Evolutionary conservation across 2,329 filamentous ascomycete genomes (phyloP), one percentile per base, ranked within the genome.

Genomic region (Chrysoporthe austroafricana): DNA sequence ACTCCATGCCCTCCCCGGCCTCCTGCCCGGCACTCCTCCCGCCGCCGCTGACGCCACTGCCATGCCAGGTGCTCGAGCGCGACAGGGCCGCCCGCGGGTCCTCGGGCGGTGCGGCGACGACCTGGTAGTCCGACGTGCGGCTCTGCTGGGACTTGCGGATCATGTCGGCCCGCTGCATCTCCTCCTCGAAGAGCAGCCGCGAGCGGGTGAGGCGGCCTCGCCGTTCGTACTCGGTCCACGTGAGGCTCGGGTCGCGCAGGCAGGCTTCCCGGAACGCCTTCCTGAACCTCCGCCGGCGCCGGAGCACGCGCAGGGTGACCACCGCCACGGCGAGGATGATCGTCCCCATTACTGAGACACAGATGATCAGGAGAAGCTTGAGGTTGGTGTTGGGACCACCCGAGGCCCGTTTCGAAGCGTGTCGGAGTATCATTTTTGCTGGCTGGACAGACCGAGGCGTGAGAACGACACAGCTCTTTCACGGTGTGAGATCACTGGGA

Each of bases 91-190:
- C n/a, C 21, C 44, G 26, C 4, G 58, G 4, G n/a, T 52, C 16
- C 14, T 42, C 50, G 50, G 3, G 21, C 9, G 3, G 21, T 8
- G 50, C 21, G 2, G 7, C 50, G 26, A 43, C n/a, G 16, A 64
- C 65, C 1, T 59, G 56, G 56, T 61, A 6, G 26, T 61, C 62
- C 21, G 72, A 75, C 11, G 63, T 64, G n/a, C 70, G 70, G 63
- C 70, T 71, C 63, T 73, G 70, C 5, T 72, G 70, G 7, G 71
- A 71, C 62, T 74, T 74, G 16, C 68, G 65, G 39, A 74, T 71
- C 21, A 74, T 71, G 48, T 57, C 66, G 57, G 60, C 66, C 13
- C 73, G 71, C 64, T 71, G 70, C n/a, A 70, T 21, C 39, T 73
- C 72, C 26, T 72, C 71, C 39, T 73, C 73, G 36, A 72, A 62